These are phyloP conservation scores for Quaeritorhiza haematococci DNA, from an alignment of 371 early-diverging fungal species.

Conservation along the genomic window DNA sequence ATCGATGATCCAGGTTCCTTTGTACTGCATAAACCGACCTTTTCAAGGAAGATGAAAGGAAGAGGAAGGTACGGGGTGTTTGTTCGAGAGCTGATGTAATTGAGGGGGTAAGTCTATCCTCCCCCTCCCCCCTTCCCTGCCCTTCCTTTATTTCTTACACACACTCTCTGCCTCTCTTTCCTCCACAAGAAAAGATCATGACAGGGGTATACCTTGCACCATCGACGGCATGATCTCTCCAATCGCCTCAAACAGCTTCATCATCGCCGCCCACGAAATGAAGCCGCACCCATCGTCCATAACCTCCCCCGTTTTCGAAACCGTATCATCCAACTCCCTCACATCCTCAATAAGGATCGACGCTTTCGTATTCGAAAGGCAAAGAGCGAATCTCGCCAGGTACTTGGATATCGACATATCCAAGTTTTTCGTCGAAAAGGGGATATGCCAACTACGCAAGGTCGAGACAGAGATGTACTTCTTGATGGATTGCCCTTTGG, in stretches of 20 bases:
- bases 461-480: not conserved
- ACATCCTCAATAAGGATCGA: not conserved
- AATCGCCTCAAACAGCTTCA: not conserved
- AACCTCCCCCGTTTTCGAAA: not conserved
- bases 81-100: too few species aligned
- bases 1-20: conserved; percentile 10
- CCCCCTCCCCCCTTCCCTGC: not conserved
- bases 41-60: not conserved
- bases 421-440: not conserved
- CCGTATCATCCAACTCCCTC: not conserved
- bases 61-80: too few species aligned
- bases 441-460: conserved; percentile 11
- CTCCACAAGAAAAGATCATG: not conserved
- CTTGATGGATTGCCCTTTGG: too few species aligned
- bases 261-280: not conserved
- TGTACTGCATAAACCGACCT: conserved; percentile 6
- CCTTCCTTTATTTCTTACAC: not conserved
- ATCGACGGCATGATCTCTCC: too few species aligned
- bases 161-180: not conserved
- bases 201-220: too few species aligned
- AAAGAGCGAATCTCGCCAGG: conserved; percentile 8
- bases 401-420: conserved; percentile 4
- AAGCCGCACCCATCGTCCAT: conserved; percentile 13
- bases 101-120: too few species aligned
- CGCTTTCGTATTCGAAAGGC: not conserved